Base-by-base conservation (phyloP, 1,139 yeast species). In the Groenewaldozyma auringiensis region DNA sequence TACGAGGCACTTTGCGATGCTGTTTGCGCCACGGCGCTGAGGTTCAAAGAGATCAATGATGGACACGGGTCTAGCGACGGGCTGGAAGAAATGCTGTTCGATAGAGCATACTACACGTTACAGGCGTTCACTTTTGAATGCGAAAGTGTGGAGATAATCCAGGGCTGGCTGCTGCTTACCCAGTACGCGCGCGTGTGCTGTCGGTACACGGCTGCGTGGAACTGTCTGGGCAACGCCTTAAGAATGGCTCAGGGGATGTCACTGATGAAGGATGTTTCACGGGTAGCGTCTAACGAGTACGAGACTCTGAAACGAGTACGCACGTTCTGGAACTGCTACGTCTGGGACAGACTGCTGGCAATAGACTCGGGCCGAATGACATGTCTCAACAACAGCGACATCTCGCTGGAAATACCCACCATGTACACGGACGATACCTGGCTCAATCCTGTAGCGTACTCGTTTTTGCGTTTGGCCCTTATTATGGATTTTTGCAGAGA, bases 71-170 rank as follows among this genome's bases (percentile, higher is more conserved):
- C 59, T 36, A 64, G 66, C 6, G 58, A 62, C 18, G 71, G 74
- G 0, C 53, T 72, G 3, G 86, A 80, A 56, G 81, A 77, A 50
- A 48, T 54, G 31, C 61, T 78, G 40, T 80, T 80, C 61, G 73
- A 72, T 50, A 74, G 72, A 48, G 71, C 76, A 3, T 66, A 74
- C 58, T 59, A 64, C 22, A 72, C 79, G 11, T 64, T 79, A 4
- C 65, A 69, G 18, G 68, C 71, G 14, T 63, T 79, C 41, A 68
- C 78, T 40, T 78, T 79, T 59, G 83, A 80, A 58, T 80, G 84
- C 83, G 83, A 79, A 56, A 73, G 81, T 17, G 71, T 76, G 49
- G 86, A 80, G 57, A 67, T 80, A 52, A 71, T 79, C 37, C 86
- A 80, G 57, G 70, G 78, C 38, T 78, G 84, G 83, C 60, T 79